Percentiles rank a stretch among this genome's conserved stretches.
These are phyloP conservation scores for Penicillium sp. DNA, from an alignment of 2,329 filamentous ascomycete species.

Conservation along the genomic window DNA sequence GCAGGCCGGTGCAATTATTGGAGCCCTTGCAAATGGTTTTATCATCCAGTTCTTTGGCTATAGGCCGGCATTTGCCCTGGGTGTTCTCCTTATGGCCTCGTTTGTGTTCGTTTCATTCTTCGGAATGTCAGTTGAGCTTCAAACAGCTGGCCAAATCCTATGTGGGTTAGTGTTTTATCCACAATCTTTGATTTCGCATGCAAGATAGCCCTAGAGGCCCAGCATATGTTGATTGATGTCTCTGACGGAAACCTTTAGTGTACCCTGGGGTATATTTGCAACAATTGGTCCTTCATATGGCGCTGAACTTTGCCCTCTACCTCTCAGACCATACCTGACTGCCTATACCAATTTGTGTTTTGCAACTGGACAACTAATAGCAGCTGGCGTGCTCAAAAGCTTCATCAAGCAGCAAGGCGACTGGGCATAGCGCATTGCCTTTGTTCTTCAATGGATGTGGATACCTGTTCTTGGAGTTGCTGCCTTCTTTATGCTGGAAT, in stretches of 20 bases:
- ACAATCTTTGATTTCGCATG: not conserved
- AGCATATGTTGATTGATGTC: not conserved
- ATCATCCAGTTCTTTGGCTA: slow-evolving; percentile 39
- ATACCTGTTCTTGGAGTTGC: slow-evolving; percentile 25
- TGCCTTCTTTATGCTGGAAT: slow-evolving; percentile 29
- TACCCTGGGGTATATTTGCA: slow-evolving; percentile 42
- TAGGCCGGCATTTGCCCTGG: slow-evolving; percentile 48
- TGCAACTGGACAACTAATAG: slow-evolving; percentile 35
- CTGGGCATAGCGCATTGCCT: slow-evolving; percentile 45
- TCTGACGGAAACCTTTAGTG: slow-evolving; percentile 12
- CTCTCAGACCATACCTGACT: slow-evolving; percentile 38
- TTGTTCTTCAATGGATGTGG: slow-evolving; percentile 37
- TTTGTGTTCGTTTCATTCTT: slow-evolving; percentile 58
- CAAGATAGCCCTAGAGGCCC: no score
- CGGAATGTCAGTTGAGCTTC: slow-evolving; percentile 47
- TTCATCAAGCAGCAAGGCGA: slow-evolving; percentile 33
- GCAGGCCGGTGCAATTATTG: slow-evolving; percentile 25
- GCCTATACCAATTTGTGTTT: slow-evolving; percentile 47
- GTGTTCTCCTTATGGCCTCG: slow-evolving; percentile 45
- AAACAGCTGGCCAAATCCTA: slow-evolving; percentile 53
- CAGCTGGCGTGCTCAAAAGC: slow-evolving; percentile 34
- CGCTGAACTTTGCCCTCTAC: slow-evolving; percentile 33
- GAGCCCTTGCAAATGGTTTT: slow-evolving; percentile 9
- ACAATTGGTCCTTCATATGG: slow-evolving; percentile 32
- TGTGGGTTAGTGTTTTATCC: slow-evolving; percentile 33